phyloP scores from a whole-genome alignment of 768 basidiomycete species.

The Podaxis pistillaris region DNA sequence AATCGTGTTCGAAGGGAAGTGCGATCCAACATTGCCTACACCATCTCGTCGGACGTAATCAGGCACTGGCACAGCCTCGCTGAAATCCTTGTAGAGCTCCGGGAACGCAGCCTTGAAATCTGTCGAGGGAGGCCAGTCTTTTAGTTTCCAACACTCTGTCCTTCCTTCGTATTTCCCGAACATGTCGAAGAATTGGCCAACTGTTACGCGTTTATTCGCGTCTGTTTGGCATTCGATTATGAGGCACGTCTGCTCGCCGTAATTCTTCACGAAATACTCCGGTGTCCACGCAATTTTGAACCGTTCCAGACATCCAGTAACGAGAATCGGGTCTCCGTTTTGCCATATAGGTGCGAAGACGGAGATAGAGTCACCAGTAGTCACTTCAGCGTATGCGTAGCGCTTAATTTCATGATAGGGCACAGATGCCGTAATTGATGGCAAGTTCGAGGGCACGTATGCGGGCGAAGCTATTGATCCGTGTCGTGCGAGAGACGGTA shows the following conservation, averaged over 20 bases:
- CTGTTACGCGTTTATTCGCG: slow-evolving; percentile 55
- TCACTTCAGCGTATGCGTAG: slow-evolving; percentile 48
- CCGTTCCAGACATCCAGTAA: slow-evolving; percentile 60
- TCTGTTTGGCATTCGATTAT: slow-evolving; percentile 86
- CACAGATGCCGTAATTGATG: slow-evolving; percentile 27
- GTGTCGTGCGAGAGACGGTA: not conserved
- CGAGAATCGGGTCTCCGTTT: slow-evolving; percentile 73
- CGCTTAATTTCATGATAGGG: slow-evolving; percentile 45
- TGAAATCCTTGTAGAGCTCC: slow-evolving; percentile 84
- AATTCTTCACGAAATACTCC: slow-evolving; percentile 70
- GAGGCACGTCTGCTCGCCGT: slow-evolving; percentile 60
- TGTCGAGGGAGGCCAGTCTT: slow-evolving; percentile 92
- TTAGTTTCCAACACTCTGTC: slow-evolving; percentile 68
- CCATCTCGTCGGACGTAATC: slow-evolving; percentile 92
- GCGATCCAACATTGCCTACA: slow-evolving; percentile 82
- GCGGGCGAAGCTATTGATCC: slow-evolving; percentile 1
- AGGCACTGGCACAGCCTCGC: slow-evolving; percentile 78
- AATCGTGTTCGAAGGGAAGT: slow-evolving; percentile 79
- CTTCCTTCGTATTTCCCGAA: slow-evolving; percentile 71
- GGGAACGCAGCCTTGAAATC: slow-evolving; percentile 87
- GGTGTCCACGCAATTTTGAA: slow-evolving; percentile 81
- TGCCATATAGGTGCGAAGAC: slow-evolving; percentile 72
- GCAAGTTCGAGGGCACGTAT: slow-evolving; percentile 27
- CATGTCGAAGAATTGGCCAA: slow-evolving; percentile 74
- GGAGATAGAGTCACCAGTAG: slow-evolving; percentile 33